Evolutionary conservation across 768 basidiomycete species (phyloP), one percentile per base, ranked within the genome.

Genomic region (Suillus subalutaceus): DNA sequence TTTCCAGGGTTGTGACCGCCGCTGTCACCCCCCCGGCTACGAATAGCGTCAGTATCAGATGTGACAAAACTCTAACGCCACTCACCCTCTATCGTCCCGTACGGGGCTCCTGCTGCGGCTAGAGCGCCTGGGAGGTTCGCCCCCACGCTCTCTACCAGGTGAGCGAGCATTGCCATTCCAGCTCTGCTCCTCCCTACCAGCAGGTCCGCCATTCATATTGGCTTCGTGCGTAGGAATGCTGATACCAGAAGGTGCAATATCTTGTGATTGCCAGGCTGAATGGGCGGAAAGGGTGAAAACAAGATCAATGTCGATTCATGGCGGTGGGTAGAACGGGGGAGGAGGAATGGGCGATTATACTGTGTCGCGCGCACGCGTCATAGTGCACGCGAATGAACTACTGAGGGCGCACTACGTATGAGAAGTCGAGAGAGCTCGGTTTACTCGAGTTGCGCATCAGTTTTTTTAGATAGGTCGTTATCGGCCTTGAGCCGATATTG

Each of bases 201-300:
- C 81, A 61, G 72, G 76, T 64, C 76, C 83, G 69, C 79, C 89
- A 56, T 84, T 80, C 75, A 82, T 74, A 63, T 75, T 74, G 2
- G 78, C 73, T 61, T 85, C 84, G 63, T 69, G 71, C 32, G 86
- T 83, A 61, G 91, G 91, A 72, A 92, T 92, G 77, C 89, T 88
- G 69, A 91, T 92, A 57, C 85, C 89, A 10, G 88, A 80, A 64
- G 91, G 88, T 41, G 89, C 91, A 68, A 91, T 91, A 70, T 93
- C 91, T 87, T 90, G 89, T 43, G 89, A 86, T 80, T 91, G 90
- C 91, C 91, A 92, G 74, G 91, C 91, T 92, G 87, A 76, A 77
- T 75, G 73, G 68, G 72, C 71, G 63, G 70, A 72, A 73, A 78
- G 75, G 65, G 75, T 78, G 78, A 74, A 73, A 75, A 78, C 75